Evolutionary conservation across 768 basidiomycete species (phyloP).

Genomic region (Lactarius evosmus): DNA sequence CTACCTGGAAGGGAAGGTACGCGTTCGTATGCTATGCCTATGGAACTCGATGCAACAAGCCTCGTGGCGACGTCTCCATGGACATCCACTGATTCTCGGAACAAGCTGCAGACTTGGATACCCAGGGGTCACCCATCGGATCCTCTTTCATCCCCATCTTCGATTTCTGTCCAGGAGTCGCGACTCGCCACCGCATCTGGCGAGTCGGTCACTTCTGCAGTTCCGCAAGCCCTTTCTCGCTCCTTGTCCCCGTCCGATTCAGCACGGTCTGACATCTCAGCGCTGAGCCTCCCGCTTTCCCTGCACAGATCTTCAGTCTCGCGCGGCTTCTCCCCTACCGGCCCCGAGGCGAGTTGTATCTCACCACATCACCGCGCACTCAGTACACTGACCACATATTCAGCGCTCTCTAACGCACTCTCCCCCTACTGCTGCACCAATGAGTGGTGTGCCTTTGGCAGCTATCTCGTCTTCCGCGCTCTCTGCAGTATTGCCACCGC

Average conservation of each 20-base stretch:
- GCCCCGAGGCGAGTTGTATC: neutral
- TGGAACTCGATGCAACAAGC: conserved; percentile 7
- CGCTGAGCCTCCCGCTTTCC: conserved; percentile 8
- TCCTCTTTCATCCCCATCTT: conserved; percentile 22
- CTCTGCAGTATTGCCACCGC: neutral
- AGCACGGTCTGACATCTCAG: conserved; percentile 14
- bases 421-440: neutral
- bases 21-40: conserved; percentile 2
- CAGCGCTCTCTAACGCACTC: conserved; percentile 4
- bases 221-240: conserved; percentile 19
- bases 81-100: conserved; percentile 7
- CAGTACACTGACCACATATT: neutral
- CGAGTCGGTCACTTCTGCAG: conserved; percentile 1
- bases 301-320: conserved; percentile 2
- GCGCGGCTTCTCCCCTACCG: conserved; percentile 12
- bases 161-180: conserved; percentile 13
- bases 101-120: conserved; percentile 20
- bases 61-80: conserved; percentile 16
- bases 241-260: conserved; percentile 24
- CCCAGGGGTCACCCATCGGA: conserved; percentile 13
- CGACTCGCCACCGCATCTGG: conserved; percentile 8
- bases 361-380: neutral
- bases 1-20: neutral
- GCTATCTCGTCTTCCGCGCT: neutral
- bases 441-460: neutral